Base-by-base conservation (phyloP, 1,284 basidiomycete species). In the Filobasidium uniguttulatum region DNA sequence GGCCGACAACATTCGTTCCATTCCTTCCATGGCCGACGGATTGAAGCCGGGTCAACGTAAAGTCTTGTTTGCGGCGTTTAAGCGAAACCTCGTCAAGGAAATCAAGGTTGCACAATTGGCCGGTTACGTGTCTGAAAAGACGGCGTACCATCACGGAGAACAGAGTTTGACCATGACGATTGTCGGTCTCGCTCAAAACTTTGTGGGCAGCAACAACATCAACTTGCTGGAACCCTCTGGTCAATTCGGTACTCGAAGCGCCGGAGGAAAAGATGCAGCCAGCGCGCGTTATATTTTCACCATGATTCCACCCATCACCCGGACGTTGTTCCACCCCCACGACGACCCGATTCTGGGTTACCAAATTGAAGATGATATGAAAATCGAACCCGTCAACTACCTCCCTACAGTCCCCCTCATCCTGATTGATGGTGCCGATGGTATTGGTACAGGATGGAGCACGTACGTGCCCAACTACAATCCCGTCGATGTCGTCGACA, bases 11-110 rank as follows among this genome's bases (percentile, higher is more conserved):
- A 78, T 97, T 60, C 87, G 89, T 60, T 91, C 93, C 17, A 91
- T 98, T 59, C 87, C 94, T 17, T 89, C 85, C 1, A 78, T 89
- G 14, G 82, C 83, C 5, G 94, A 98, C 65, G 94, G 94, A 30
- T 74, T 99, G 57, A 99, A 99, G 70, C 94, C 94, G n/a, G 93
- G 91, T 68, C 94, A 99, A 66, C 78, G 94, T 49, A 99, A 99
- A 68, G 87, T 99, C 49, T 77, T 98, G 30, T 98, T 86, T 77
- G 85, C 77, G 59, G 90, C 85, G 69, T 98, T 97, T 77, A 93
- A 88, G 71, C 80, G 87, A 55, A 96, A 96, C 58, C 71, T 96
- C 56, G 87, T 83, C 71, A 81, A 78, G 59, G 88, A 96, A 69
- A 82, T 96, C 73, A 98, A 96, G 77, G 94, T 99, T 49, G 86